Conservation (phyloP, 2,329 filamentous ascomycete genomes). For the Pseudopyricularia cyperi region DNA sequence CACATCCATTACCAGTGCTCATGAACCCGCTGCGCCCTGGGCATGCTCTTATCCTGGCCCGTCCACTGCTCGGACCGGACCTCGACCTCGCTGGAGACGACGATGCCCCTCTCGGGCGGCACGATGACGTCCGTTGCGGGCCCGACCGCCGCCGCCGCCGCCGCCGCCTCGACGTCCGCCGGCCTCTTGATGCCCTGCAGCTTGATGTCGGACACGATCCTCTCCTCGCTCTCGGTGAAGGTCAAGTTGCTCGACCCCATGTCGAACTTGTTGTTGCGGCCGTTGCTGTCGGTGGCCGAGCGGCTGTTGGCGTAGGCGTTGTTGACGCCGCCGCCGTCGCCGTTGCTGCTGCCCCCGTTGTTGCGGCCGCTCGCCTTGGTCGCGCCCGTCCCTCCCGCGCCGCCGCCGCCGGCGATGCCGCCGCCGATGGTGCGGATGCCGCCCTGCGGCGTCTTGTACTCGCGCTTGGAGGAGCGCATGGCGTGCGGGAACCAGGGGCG, state of each 20-base stretch:
- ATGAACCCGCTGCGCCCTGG: background rate
- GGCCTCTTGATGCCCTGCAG: background rate
- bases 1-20: background rate
- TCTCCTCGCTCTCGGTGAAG: conserved; percentile 14
- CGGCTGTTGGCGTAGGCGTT: conserved; percentile 6
- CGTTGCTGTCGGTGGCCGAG: conserved; percentile 8
- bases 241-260: conserved; percentile 14
- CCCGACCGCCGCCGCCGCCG: background rate
- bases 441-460: conserved; percentile 19
- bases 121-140: background rate
- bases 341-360: conserved; percentile 17
- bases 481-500: conserved; percentile 21
- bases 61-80: conserved; percentile 9
- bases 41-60: background rate
- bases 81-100: conserved; percentile 26
- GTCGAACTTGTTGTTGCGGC: conserved; percentile 13
- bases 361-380: background rate
- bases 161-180: background rate
- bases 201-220: conserved; percentile 8
- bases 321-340: conserved; percentile 17
- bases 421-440: conserved; percentile 25
- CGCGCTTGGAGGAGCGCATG: conserved; percentile 22
- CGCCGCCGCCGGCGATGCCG: conserved; percentile 23
- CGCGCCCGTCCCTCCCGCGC: conserved; percentile 13
- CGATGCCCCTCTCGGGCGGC: conserved; percentile 14